phyloP scores from a whole-genome alignment of 208 protist species.

The Zelonia costaricensis region DNA sequence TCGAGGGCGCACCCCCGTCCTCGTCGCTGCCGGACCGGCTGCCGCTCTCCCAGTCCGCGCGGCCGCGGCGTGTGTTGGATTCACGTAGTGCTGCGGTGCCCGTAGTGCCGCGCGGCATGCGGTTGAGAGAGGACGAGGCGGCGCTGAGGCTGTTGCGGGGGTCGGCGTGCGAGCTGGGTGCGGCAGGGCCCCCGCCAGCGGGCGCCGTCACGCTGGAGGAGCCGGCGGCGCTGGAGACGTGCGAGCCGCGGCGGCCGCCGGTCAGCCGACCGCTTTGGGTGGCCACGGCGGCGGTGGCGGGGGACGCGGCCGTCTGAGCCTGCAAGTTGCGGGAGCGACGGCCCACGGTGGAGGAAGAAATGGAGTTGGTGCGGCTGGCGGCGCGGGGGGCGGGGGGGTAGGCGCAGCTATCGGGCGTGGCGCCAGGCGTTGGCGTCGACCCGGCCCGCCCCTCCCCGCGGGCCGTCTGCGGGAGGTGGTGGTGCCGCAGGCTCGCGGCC shows the following conservation, averaged over 20 bases:
- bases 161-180: neutral
- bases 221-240: no score
- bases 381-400: conserved; percentile 15
- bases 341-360: conserved; percentile 1
- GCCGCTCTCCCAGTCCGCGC: no score
- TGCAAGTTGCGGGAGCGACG: no score
- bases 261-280: no score
- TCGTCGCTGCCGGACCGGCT: no score
- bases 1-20: no score
- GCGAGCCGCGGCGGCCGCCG: no score
- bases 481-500: neutral
- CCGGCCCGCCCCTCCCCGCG: neutral
- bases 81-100: no score
- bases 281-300: neutral
- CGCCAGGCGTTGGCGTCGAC: neutral
- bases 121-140: neutral
- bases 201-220: neutral
- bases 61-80: no score
- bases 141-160: neutral
- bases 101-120: neutral
- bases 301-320: neutral
- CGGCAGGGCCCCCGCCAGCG: no score
- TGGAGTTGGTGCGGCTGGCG: conserved; percentile 10
- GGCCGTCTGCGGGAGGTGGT: neutral
- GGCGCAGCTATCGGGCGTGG: neutral